Base-by-base conservation (phyloP, 2,329 filamentous ascomycete genomes). In the Cladosporium sp. region DNA sequence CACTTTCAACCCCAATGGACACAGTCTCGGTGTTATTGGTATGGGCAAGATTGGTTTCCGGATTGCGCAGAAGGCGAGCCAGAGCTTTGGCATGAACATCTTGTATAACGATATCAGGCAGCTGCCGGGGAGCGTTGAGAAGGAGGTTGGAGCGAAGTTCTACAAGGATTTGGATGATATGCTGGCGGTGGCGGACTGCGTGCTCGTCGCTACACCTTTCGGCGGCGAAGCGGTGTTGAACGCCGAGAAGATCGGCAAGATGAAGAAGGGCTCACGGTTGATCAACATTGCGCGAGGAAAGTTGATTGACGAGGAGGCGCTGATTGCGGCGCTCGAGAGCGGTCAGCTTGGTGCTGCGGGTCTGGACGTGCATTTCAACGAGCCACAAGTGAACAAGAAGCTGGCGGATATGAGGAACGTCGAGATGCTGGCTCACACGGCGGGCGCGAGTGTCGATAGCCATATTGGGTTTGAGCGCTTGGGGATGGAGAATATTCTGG, bases 261-360 rank as follows among this genome's bases (percentile, higher is more conserved):
- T 90, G 72, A 86, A 85, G 70, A 77, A 71, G 0, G 87, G 87
- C 0, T 79, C 83, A 2, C 78, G 88, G 0, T 82, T 91, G 52
- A 86, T 91, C 38, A 91, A 91, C 71, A 84, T 91, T 34, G 88
- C 88, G 7, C 79, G 88, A 11, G 89, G 89, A 0, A 84, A 82
- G 34, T 79, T 91, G 3, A 84, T 91, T 3, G 87, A 91, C 68
- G 88, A 90, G 70, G 83, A 85, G 4, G 88, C 87, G 14, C 77
- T 92, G 7, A 84, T 84, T 0, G 81, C 82, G 26, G 88, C 88
- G 4, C 76, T 91, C 15, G 84, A 88, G 64, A 72, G 75, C 3
- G 85, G 84, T 0, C 72, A 75, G 0, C 68, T 91, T 0, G 76
- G 78, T 1, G 79, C 83, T 0, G 86, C 85, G 0, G 89, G 86